A percentile compares a stretch with the other conserved stretches of the same genome.
Conservation (phyloP, 805 yeast genomes). For the Saccharomyces eubayanus region DNA sequence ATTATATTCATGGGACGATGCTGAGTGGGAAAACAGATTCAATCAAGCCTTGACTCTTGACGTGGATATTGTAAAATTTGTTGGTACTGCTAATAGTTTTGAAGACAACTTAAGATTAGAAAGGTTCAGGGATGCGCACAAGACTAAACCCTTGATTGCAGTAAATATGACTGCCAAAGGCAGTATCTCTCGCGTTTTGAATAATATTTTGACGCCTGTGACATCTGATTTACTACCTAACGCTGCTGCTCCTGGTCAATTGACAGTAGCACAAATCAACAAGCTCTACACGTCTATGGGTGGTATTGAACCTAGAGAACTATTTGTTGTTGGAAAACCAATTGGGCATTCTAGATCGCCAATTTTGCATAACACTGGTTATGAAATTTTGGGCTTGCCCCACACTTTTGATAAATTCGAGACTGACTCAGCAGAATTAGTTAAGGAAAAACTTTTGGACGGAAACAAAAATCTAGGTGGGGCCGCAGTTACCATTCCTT, state of each 20-base stretch:
- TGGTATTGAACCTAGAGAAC: conserved; percentile 47
- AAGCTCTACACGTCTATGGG: conserved; percentile 51
- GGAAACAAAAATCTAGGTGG: conserved; percentile 64
- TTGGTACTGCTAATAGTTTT: conserved; percentile 60
- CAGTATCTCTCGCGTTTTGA: conserved; percentile 69
- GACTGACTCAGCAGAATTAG: conserved; percentile 52
- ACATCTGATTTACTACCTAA: conserved; percentile 61
- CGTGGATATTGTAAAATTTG: conserved; percentile 74
- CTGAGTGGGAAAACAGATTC: conserved; percentile 70
- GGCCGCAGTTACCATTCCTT: conserved; percentile 90
- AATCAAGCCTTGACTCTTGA: conserved; percentile 55
- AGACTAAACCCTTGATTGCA: conserved; percentile 59
- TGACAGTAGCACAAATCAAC: conserved; percentile 60
- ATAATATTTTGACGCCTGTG: conserved; percentile 72
- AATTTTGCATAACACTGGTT: conserved; percentile 72
- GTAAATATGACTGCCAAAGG: conserved; percentile 76
- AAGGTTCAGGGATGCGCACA: conserved; percentile 51
- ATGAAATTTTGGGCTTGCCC: conserved; percentile 67
- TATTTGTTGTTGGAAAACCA: conserved; percentile 75
- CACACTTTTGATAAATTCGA: conserved; percentile 61
- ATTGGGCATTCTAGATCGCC: conserved; percentile 87
- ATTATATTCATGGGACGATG: conserved; percentile 50
- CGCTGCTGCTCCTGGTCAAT: conserved; percentile 75
- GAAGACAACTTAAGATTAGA: conserved; percentile 68
- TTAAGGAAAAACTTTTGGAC: conserved; percentile 43